Percentiles rank a stretch among this genome's conserved stretches.
Evolutionary conservation across 2,329 filamentous ascomycete species (phyloP).

Genomic region (Epichloe sylvatica): DNA sequence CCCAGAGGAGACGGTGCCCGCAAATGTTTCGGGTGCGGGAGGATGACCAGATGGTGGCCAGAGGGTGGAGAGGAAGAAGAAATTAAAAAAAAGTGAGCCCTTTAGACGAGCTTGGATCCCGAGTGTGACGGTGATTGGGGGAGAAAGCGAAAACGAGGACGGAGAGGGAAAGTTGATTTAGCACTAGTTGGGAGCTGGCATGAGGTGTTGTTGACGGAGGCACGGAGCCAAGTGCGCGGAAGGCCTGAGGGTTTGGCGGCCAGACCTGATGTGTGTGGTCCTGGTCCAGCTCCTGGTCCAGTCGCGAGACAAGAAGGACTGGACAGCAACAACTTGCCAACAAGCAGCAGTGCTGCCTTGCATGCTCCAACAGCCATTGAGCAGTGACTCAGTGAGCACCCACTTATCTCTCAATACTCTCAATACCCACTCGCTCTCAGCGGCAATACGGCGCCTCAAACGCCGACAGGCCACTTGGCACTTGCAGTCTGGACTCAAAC

Average conservation of each 20-base stretch:
- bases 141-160: background rate
- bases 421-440: background rate
- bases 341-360: background rate
- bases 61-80: background rate
- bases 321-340: no score
- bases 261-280: background rate
- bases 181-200: background rate
- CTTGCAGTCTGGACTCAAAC: background rate
- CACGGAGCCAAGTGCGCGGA: background rate
- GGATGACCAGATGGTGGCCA: background rate
- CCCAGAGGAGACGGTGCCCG: background rate
- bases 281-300: background rate
- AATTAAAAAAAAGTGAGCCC: background rate
- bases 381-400: no score
- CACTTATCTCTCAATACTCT: no score
- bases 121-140: slow-evolving; percentile 2
- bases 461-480: background rate
- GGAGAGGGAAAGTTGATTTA: background rate
- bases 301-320: background rate
- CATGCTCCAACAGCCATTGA: no score
- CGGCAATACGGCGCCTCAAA: background rate
- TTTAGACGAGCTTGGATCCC: background rate
- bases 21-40: background rate
- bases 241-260: background rate
- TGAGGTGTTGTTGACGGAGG: slow-evolving; percentile 5